Evolutionary conservation across 768 basidiomycete genomes (phyloP).

Genomic region (Boletus sp.): DNA sequence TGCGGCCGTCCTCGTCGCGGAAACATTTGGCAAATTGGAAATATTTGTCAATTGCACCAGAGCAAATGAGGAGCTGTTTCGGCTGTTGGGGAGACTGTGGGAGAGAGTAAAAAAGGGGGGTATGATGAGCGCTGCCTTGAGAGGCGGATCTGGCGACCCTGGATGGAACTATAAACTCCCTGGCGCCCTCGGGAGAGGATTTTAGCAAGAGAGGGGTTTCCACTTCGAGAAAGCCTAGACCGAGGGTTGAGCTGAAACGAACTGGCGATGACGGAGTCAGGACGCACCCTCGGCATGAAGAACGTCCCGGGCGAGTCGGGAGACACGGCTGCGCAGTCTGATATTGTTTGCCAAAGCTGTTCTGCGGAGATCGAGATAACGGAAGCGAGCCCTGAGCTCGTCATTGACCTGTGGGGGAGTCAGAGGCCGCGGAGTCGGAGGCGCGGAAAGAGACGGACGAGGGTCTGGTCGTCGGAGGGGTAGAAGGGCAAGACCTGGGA

Average conservation of each 20-base stretch:
- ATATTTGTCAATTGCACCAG: slow-evolving; percentile 86
- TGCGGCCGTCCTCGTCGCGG: slow-evolving; percentile 92
- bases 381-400: slow-evolving; percentile 79
- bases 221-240: slow-evolving; percentile 83
- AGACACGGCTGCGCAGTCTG: slow-evolving; percentile 78
- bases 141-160: slow-evolving; percentile 44
- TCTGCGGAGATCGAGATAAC: slow-evolving; percentile 87
- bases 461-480: slow-evolving; percentile 70
- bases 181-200: slow-evolving; percentile 91
- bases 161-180: slow-evolving; percentile 89
- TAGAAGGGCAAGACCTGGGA: slow-evolving; percentile 72
- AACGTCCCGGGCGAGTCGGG: slow-evolving; percentile 68
- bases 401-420: slow-evolving; percentile 65
- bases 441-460: slow-evolving; percentile 50
- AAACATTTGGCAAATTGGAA: slow-evolving; percentile 94
- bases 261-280: slow-evolving; percentile 3
- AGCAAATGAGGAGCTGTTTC: slow-evolving; percentile 89
- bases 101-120: slow-evolving; percentile 76
- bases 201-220: slow-evolving; percentile 90
- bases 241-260: slow-evolving; percentile 3
- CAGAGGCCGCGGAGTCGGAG: neutral
- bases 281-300: slow-evolving; percentile 71
- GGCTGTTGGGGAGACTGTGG: slow-evolving; percentile 96
- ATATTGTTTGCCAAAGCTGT: slow-evolving; percentile 72
- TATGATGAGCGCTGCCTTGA: slow-evolving; percentile 18